Base-by-base conservation (phyloP, 1,139 yeast genomes). In the Casaregolazyma lundiana region DNA sequence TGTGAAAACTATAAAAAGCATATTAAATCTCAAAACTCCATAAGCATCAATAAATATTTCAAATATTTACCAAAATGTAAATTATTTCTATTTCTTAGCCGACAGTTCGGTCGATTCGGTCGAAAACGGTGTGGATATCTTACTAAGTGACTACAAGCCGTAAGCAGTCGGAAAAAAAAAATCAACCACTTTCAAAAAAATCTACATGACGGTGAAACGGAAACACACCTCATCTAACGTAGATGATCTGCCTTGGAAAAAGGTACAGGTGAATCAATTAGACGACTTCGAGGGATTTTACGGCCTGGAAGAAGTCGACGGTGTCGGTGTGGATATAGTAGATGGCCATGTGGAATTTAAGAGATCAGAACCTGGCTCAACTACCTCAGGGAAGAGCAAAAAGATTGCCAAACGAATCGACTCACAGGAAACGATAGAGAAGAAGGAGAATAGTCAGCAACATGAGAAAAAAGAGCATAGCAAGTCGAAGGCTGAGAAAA, bases 291-390 rank as follows among this genome's bases (percentile, higher is more conserved):
- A 84, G 58, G 97, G 97, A 0, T 83, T 89, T 56, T 87, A 81
- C 65, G 98, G 97, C 0, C 68, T 92, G 37, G 97, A 92, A 64
- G 98, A 92, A 63, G 77, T 92, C 45, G 97, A 89, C 46, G 97
- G 96, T 21, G 97, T 90, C 19, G 90, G 78, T 57, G 90, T 90
- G 4, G 63, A 77, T 77, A 45, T 48, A 11, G 56, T 49, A 4
- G 73, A 70, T 45, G 81, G 78, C 36, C 67, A 69, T 7, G 53
- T 56, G 21, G 59, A 59, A 38, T 57, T 60, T 38, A 56, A 52
- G 20, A 55, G n/a, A 50, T 18, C 42, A 53, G 41, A 55, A 54
- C 44, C 49, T 53, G 45, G 47, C 52, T 42, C 49, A 50, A 38
- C 58, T 60, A 29, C 59, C 59, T 20, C 35, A 19, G 20, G 26